Conservation (phyloP, 148 eudicot species). For the Bassia scoparia region DNA sequence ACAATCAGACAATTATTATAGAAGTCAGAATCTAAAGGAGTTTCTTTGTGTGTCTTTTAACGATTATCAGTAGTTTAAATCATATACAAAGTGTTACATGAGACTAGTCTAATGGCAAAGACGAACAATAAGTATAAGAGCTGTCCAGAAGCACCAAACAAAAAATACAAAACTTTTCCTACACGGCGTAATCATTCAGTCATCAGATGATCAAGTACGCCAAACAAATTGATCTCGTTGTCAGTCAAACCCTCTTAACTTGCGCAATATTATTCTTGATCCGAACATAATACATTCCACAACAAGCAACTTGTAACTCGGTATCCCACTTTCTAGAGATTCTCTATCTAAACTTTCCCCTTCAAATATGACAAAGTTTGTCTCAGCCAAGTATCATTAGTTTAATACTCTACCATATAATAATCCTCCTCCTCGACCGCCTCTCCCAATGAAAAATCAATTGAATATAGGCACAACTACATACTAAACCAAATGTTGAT, state of each 20-base stretch:
- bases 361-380: constrained; percentile 19
- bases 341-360: neutral
- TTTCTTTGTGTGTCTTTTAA: neutral
- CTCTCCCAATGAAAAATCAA: neutral
- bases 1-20: neutral
- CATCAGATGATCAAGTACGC: constrained; percentile 9
- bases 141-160: neutral
- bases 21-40: neutral
- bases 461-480: neutral
- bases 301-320: neutral
- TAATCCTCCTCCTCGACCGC: neutral
- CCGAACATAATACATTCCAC: neutral
- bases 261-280: neutral
- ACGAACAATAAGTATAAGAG: neutral
- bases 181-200: neutral
- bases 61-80: neutral
- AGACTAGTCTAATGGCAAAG: neutral
- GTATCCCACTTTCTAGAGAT: constrained; percentile 11
- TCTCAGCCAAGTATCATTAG: neutral
- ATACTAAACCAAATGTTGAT: neutral
- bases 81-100: neutral
- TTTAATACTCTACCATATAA: neutral
- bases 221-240: neutral
- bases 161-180: neutral
- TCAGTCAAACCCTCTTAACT: constrained; percentile 4